Conservation (phyloP, 768 basidiomycete genomes). For the Xerocomus brunneocitrinus region DNA sequence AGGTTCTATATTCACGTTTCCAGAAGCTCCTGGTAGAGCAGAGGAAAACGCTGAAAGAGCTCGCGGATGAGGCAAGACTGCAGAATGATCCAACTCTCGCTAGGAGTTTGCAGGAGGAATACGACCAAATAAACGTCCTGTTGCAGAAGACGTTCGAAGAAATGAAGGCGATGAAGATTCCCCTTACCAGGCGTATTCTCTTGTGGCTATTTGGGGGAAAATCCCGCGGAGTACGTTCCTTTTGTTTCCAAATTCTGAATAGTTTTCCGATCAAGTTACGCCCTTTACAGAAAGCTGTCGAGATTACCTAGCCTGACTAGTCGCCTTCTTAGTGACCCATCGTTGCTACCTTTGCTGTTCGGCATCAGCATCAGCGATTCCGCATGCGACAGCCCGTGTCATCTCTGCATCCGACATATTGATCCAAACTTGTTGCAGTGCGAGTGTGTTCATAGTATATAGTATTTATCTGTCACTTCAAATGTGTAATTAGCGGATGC, state of each 20-base stretch:
- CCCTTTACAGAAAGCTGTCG: conserved; percentile 3
- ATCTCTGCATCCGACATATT: too few species aligned
- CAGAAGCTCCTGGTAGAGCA: conserved; percentile 18
- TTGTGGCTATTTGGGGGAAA: conserved; percentile 6
- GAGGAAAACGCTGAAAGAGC: conserved; percentile 9
- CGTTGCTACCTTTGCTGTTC: background rate
- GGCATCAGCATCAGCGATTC: background rate
- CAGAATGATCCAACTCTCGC: conserved; percentile 11
- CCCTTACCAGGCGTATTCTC: conserved; percentile 8
- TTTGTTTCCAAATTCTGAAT: too few species aligned
- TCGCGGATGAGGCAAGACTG: conserved; percentile 16
- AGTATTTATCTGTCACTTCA: background rate
- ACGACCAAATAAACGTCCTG: conserved; percentile 2
- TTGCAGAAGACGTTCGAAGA: conserved; percentile 20
- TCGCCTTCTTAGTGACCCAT: background rate
- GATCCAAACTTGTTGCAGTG: background rate
- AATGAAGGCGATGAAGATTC: conserved; percentile 17
- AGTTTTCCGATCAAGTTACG: background rate
- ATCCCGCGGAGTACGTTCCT: conserved; percentile 8
- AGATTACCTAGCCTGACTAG: background rate
- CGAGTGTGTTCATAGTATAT: background rate
- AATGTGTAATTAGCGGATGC: too few species aligned
- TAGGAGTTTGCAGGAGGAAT: conserved; percentile 9
- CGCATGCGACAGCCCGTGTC: too few species aligned
- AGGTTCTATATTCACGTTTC: conserved; percentile 12